A percentile compares a stretch with the other conserved stretches of the same genome.
Evolutionary conservation across 192 early-diverging fungal genomes (phyloP).

Genomic region (Diversispora eburnea): DNA sequence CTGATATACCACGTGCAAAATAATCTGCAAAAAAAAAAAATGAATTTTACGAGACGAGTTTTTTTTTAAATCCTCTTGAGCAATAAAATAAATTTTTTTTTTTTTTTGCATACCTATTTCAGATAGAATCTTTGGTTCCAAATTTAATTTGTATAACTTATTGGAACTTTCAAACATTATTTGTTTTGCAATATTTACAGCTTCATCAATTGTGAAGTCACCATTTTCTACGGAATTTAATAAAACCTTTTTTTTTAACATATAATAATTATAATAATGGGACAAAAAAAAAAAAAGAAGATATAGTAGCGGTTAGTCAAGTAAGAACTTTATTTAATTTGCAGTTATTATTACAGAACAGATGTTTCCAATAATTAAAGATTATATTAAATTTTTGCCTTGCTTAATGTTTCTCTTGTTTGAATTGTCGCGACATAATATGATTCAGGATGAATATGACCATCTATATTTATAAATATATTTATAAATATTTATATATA

Average conservation of each 20-base stretch:
- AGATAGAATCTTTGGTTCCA: neutral
- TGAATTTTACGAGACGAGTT: neutral
- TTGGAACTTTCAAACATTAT: conserved; percentile 22
- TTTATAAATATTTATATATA: neutral
- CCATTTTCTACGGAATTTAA: neutral
- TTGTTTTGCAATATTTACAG: conserved; percentile 13
- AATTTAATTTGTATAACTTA: conserved; percentile 15
- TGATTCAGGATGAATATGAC: conserved; percentile 13
- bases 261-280: too few species aligned
- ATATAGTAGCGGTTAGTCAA: neutral
- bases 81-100: neutral
- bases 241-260: conserved; percentile 1
- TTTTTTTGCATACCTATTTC: neutral
- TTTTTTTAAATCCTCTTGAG: neutral
- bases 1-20: neutral
- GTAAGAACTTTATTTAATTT: neutral
- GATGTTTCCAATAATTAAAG: too few species aligned
- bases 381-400: neutral
- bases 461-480: conserved; percentile 15
- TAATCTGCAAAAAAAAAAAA: neutral
- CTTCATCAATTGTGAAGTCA: conserved; percentile 13
- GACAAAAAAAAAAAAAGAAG: too few species aligned
- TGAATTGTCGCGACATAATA: conserved; percentile 21
- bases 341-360: neutral
- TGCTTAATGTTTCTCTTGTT: conserved; percentile 12